These are phyloP conservation scores for Penicillium macrosclerotiorum DNA, from an alignment of 495 filamentous ascomycete genomes.

Conservation along the genomic window DNA sequence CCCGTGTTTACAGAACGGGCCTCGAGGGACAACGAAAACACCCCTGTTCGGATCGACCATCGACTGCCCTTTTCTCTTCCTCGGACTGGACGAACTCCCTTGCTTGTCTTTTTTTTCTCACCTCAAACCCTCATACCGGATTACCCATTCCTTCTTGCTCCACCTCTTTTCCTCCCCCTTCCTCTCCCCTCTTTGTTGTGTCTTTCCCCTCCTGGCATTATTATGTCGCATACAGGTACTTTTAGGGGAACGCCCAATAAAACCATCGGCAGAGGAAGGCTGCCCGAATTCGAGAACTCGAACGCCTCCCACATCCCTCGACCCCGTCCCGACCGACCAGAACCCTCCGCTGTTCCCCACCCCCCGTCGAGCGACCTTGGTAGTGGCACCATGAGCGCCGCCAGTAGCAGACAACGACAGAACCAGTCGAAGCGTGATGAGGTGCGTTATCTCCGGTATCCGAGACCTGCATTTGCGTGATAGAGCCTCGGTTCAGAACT, in stretches of 20 bases:
- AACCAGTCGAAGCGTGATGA: constrained; percentile 98
- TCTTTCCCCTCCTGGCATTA: constrained; percentile 20
- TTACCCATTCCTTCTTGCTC: constrained; percentile 16
- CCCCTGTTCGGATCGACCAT: constrained; percentile 32
- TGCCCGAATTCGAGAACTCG: constrained; percentile 68
- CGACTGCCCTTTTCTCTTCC: constrained; percentile 20
- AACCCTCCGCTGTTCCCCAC: constrained; percentile 51
- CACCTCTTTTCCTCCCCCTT: constrained; percentile 12
- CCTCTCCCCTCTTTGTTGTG: constrained; percentile 15
- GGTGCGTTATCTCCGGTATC: no score
- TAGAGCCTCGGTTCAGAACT: no score
- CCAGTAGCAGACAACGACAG: constrained; percentile 79
- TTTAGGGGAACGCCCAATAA: constrained; percentile 47
- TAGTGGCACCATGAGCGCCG: constrained; percentile 60
- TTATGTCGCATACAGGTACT: constrained; percentile 60
- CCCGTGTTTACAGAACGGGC: constrained; percentile 27
- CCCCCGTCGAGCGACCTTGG: constrained; percentile 59
- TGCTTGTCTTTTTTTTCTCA: constrained; percentile 19
- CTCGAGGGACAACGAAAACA: constrained; percentile 19
- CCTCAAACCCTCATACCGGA: constrained; percentile 16
- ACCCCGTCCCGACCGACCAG: constrained; percentile 77
- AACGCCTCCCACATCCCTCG: constrained; percentile 73
- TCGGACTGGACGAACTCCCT: constrained; percentile 14
- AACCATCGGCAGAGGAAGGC: constrained; percentile 59
- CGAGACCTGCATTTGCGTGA: no score